Evolutionary conservation across 768 basidiomycete genomes (phyloP), one percentile per base, ranked within the genome.

Genomic region (Hygrophorus pudorinus): DNA sequence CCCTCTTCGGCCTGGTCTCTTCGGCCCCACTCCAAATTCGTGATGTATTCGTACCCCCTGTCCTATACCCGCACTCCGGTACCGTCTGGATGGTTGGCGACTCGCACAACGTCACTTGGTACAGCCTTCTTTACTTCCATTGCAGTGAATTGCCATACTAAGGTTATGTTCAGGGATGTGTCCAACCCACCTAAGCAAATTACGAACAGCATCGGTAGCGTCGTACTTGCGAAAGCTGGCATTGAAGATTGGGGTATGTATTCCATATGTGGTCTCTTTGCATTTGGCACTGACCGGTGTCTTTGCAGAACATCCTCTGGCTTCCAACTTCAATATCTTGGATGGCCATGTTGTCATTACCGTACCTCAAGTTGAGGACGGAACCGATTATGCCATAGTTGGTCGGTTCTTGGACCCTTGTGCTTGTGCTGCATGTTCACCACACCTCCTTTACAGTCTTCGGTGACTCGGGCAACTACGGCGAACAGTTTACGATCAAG

Each of bases 391-490:
- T 59, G 60, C 59, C 18, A 50, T 76, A 29, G 65, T 73, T 30
- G 58, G 71, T 73, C 49, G 60, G 71, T 68, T 38, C 36, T 57
- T 14, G 53, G 17, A 44, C 18, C 12, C 21, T 20, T 21, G 16
- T 10, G 1, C 12, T 27, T 33, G 21, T 39, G 28, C n/a, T 40
- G 20, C 34, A 16, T 39, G 27, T 36, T 41, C 51, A n/a, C 48
- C 28, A 8, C 34, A 18, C 34, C 41, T 39, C 30, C 38, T 34
- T 46, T 43, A 17, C 46, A 75, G 75, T 77, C 36, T 66, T 75
- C 42, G 75, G 75, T 5, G 74, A 77, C 51, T 76, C 73, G 40
- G 75, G 75, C 29, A 70, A 76, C 52, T 67, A 60, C 41, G 68
- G 75, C 24, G 57, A 57, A 6, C 12, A 43, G 35, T 78, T 78